Evolutionary conservation across 345 rosid species (phyloP).

Genomic region (Sisymbrium irio): DNA sequence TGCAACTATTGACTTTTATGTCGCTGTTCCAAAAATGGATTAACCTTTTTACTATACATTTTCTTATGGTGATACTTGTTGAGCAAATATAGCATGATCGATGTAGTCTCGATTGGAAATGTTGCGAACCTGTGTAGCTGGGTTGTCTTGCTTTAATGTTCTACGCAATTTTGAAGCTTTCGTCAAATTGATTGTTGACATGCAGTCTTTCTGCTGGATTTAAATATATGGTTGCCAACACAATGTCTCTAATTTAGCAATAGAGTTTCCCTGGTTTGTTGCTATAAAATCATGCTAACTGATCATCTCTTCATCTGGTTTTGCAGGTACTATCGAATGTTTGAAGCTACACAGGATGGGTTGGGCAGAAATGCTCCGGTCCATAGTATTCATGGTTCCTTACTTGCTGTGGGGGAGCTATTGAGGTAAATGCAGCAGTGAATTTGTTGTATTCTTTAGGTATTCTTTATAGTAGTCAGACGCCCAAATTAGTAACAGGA

Average conservation of each 20-base stretch:
- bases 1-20: not conserved
- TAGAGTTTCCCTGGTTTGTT: conserved; percentile 18
- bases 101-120: conserved; percentile 5
- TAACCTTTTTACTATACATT: not conserved
- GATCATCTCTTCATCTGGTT: conserved; percentile 21
- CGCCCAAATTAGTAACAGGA: not conserved
- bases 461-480: conserved; percentile 9
- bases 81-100: not conserved
- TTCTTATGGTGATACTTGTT: not conserved
- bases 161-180: conserved; percentile 6
- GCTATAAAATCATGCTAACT: not conserved
- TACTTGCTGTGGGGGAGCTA: conserved; percentile 98
- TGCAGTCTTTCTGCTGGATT: not conserved
- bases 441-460: conserved; percentile 4
- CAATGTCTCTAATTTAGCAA: not conserved
- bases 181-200: not conserved
- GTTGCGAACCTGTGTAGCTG: not conserved
- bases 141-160: conserved; percentile 8
- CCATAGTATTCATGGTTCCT: conserved; percentile 97
- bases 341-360: conserved; percentile 99
- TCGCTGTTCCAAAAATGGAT: not conserved
- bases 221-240: not conserved
- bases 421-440: conserved; percentile 57
- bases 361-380: conserved; percentile 89
- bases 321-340: conserved; percentile 94